Base-by-base conservation (phyloP, 768 basidiomycete species). In the Leccinellum rugosiceps region DNA sequence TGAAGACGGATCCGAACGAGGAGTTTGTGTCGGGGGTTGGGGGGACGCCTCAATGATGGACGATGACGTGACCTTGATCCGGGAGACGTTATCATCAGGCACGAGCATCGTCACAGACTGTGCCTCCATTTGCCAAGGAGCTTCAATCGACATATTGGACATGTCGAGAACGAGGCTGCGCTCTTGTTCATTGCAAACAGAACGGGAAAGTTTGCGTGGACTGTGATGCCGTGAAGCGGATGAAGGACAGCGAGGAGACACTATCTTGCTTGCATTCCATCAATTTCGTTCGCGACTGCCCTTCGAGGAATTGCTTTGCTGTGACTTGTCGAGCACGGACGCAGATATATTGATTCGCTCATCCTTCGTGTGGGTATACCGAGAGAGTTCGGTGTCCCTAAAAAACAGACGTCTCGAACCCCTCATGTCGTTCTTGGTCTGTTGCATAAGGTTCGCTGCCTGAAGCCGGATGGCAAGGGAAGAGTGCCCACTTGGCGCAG, bases 391-490 rank as follows among this genome's bases (percentile, higher is more conserved):
- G 0, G 84, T 85, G 17, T 88, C 86, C 6, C 78, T 79, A 2
- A 88, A 87, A 66, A 88, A 87, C 2, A 90, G 64, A 11, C 88
- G 85, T 69, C 90, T 90, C 52, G 82, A 80, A 5, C 84, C 81
- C 52, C 62, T 66, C 80, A 92, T 84, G 63, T 91, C 90, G 56
- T 78, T 81, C 72, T 87, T 88, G 62, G 94, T 92, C 62, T 92
- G 89, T 25, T 87, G 88, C 89, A 95, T 93, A 47, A 95, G 72
- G 25, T 78, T 84, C 9, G 84, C 88, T 13, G 90, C 93, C 63
- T 91, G 85, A 63, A 84, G 78, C 43, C 92, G 83, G 68, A 90
- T 90, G 9, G 80, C 81, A 21, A 84, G 76, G 8, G 89, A 86
- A 0, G 87, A 85, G 57, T 83, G 82, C 3, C 76, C 64, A 19